Evolutionary conservation across 73 alveolate genomes (phyloP).

Genomic region (Paramecium pentaurelia): DNA sequence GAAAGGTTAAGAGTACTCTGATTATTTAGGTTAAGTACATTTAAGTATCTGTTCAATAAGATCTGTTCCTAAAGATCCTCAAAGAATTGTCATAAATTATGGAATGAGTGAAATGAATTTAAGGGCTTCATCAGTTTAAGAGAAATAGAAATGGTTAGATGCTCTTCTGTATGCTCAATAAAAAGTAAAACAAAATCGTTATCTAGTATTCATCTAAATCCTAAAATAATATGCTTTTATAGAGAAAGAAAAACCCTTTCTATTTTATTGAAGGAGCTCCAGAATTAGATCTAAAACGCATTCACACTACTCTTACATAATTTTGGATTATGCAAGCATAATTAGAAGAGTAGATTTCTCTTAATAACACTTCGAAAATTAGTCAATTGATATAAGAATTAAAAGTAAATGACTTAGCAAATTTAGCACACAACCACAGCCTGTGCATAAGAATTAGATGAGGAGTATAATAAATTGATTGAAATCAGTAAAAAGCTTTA

Average conservation of each 20-base stretch:
- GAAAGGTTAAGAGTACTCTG: constrained; percentile 61
- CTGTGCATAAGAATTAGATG: constrained; percentile 8
- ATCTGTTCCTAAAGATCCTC: not conserved
- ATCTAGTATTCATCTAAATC: not conserved
- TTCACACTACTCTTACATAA: constrained; percentile 15
- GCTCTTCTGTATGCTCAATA: constrained; percentile 17
- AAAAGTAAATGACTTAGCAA: not conserved
- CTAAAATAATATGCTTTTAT: not conserved
- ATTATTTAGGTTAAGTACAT: constrained; percentile 58
- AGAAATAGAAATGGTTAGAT: constrained; percentile 46
- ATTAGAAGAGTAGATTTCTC: not conserved
- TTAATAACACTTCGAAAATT: not conserved
- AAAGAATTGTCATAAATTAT: not conserved
- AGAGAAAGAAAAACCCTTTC: not conserved
- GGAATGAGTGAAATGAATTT: constrained; percentile 42
- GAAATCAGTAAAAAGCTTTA: not conserved
- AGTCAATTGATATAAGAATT: not conserved
- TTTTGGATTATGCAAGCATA: constrained; percentile 8
- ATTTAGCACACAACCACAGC: not conserved
- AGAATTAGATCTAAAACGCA: constrained; percentile 18
- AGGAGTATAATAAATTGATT: not conserved
- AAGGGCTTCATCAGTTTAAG: constrained; percentile 33
- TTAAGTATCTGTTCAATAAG: constrained; percentile 55
- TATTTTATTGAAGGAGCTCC: constrained; percentile 12
- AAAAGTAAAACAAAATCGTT: not conserved